Conservation (phyloP, 352 stramenopile genomes). For the Phytophthora pisi region DNA sequence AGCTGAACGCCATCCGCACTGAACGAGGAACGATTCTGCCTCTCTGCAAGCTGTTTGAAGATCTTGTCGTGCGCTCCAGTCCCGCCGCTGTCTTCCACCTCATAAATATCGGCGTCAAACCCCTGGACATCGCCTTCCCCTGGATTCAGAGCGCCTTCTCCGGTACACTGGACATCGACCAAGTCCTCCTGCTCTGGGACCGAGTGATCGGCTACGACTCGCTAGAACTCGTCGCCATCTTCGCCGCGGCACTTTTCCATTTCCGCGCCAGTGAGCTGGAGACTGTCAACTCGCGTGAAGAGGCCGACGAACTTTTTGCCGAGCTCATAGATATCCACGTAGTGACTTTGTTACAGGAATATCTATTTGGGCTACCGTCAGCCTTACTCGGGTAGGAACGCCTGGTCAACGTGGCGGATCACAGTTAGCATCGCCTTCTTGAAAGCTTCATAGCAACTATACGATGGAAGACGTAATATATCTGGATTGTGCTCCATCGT, state of each 20-base stretch:
- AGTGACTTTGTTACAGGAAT: conserved; percentile 72
- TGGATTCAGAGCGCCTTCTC: conserved; percentile 86
- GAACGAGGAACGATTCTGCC: conserved; percentile 62
- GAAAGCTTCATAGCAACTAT: conserved; percentile 61
- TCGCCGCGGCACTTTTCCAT: conserved; percentile 74
- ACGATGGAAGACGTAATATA: conserved; percentile 56
- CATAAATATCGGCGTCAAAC: conserved; percentile 58
- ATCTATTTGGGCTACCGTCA: conserved; percentile 59
- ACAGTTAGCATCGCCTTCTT: conserved; percentile 46
- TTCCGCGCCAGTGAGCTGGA: conserved; percentile 67
- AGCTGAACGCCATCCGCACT: conserved; percentile 66
- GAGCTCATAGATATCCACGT: conserved; percentile 77
- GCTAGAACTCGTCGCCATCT: conserved; percentile 68
- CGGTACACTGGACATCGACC: conserved; percentile 70
- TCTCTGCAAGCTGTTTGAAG: conserved; percentile 81
- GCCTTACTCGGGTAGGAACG: conserved; percentile 42
- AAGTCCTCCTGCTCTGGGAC: conserved; percentile 83
- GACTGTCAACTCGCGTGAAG: conserved; percentile 48
- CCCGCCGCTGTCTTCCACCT: conserved; percentile 65
- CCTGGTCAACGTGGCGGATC: conserved; percentile 46
- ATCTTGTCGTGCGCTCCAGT: conserved; percentile 57
- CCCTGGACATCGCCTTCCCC: conserved; percentile 76
- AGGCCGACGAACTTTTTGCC: conserved; percentile 65
- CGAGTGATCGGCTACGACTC: conserved; percentile 75
- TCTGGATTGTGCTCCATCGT: conserved; percentile 41